Evolutionary conservation across 306 rosid species (phyloP), one percentile per base, ranked within the genome.

Genomic region (Vicia faba): DNA sequence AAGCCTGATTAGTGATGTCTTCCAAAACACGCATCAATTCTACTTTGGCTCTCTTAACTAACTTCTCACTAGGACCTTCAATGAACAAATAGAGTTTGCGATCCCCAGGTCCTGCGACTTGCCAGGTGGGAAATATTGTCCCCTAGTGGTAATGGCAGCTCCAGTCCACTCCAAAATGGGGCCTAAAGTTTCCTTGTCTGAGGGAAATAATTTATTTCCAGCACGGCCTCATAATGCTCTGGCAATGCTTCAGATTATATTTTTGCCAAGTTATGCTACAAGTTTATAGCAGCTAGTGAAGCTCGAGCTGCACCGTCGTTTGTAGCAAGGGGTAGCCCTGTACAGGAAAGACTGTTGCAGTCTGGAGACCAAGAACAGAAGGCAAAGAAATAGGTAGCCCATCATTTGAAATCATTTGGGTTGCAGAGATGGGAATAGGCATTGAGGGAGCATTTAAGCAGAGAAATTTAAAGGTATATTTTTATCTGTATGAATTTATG

Each of bases 111-210:
- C 98, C 95, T 20, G 98, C 38, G 5, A 89, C 26, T 76, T 86
- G 12, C 98, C 96, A 16, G 92, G 89, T 43, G 91, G 96, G 79
- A 84, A 87, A 80, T 53, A 89, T 76, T 92, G 96, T 40, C 98
- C 98, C 85, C 98, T 87, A 1, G 96, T 92, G 66, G 98, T 89
- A 75, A 92, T 92, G 38, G 98, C 98, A 44, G 96, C 98, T 82
- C 98, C 98, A 15, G 96, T 89, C 95, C 95, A 92, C 36, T 89
- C 96, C 5, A 91, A 89, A 71, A 89, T 85, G 18, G 96, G 95
- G 11, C 95, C 98, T 72, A 89, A 82, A 23, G 98, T 92, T 73
- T 92, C 98, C 89, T 92, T 92, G 79, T 92, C 82, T 92, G 98
- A 28, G 98, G 98, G 65, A 92, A 92, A 80, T 92, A 96, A 72